Percentiles rank a stretch among this genome's conserved stretches.
Evolutionary conservation across 345 rosid species (phyloP).

Genomic region (Triadica sebifera): DNA sequence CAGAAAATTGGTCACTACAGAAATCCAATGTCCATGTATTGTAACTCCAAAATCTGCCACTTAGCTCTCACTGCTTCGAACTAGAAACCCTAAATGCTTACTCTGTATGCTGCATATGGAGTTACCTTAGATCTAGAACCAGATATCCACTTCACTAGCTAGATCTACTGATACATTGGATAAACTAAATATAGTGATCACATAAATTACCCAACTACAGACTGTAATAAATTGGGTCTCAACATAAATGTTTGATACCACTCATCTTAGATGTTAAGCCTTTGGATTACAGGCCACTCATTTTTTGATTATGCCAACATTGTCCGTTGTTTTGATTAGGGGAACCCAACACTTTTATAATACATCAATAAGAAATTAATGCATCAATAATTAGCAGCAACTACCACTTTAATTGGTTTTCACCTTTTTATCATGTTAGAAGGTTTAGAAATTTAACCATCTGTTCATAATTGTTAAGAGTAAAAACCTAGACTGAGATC

Average conservation of each 20-base stretch:
- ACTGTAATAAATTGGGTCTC: not conserved
- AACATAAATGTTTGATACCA: not conserved
- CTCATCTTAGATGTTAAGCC: too few relatives aligned
- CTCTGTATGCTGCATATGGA: not conserved
- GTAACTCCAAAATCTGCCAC: not conserved
- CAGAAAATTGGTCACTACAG: not conserved
- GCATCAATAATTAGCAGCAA: not conserved
- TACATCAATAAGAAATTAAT: too few relatives aligned
- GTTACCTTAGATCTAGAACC: not conserved
- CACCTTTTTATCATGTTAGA: too few relatives aligned
- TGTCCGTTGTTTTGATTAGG: too few relatives aligned
- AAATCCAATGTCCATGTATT: not conserved
- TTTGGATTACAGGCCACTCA: too few relatives aligned
- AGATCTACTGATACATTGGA: not conserved
- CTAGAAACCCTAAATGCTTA: not conserved
- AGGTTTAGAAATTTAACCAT: too few relatives aligned
- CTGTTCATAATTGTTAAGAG: too few relatives aligned
- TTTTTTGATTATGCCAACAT: too few relatives aligned
- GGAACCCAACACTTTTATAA: too few relatives aligned
- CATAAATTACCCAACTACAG: not conserved
- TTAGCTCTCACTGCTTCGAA: not conserved
- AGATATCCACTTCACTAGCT: not conserved
- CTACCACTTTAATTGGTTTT: not conserved
- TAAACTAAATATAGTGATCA: not conserved
- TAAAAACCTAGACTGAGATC: too few relatives aligned